These are phyloP conservation scores for Eucalyptus paniculata DNA, from an alignment of 345 rosid genomes.

Conservation along the genomic window DNA sequence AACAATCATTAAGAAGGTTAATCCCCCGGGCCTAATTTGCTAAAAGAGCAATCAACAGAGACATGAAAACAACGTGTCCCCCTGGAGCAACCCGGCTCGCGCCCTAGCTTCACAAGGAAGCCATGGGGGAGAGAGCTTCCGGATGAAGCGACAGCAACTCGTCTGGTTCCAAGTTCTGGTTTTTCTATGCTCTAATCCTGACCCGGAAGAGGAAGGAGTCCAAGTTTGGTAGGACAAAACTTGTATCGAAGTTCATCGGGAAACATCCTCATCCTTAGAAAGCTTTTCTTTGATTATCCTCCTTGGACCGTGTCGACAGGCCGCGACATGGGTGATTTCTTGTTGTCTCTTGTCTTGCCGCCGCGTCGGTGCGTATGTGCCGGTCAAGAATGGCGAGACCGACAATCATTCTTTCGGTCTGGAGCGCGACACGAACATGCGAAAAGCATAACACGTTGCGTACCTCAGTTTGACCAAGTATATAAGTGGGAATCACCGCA, in stretches of 20 bases:
- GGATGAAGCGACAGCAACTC: neutral
- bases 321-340: neutral
- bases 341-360: neutral
- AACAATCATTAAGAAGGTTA: constrained; percentile 11
- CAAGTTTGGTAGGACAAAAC: neutral
- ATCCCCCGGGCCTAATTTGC: neutral
- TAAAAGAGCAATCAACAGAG: constrained; percentile 3
- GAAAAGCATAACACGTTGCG: neutral
- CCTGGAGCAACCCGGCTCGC: neutral
- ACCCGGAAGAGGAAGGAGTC: neutral
- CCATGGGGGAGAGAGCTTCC: neutral
- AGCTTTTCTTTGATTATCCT: neutral
- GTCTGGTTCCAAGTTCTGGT: neutral
- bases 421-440: neutral
- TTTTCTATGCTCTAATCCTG: neutral
- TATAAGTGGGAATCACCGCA: neutral
- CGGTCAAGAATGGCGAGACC: neutral
- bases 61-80: neutral
- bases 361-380: neutral
- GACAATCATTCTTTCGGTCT: neutral
- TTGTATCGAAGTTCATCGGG: neutral
- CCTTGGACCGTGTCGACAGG: neutral
- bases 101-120: neutral
- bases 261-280: neutral
- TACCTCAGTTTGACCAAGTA: neutral